Evolutionary conservation across 2,329 filamentous ascomycete species (phyloP).

Genomic region (Zymoseptoria crescenta): DNA sequence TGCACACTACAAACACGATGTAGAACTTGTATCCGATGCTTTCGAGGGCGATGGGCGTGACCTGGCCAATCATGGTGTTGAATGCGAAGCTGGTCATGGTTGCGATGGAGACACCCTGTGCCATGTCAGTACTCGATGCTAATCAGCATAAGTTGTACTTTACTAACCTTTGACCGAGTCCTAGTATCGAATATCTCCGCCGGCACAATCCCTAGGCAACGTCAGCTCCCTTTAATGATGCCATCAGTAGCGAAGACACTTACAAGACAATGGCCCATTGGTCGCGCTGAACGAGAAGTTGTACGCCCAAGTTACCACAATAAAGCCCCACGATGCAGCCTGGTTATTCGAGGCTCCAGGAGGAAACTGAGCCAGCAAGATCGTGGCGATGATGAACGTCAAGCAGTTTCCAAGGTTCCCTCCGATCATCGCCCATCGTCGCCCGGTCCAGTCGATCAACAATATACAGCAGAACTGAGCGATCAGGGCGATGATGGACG

Average conservation of each 20-base stretch:
- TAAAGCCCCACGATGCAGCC: conserved; percentile 64
- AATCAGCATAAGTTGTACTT: neutral
- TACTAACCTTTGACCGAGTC: conserved; percentile 63
- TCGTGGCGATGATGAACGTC: conserved; percentile 62
- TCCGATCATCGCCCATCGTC: conserved; percentile 62
- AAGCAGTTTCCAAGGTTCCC: conserved; percentile 66
- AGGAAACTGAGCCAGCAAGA: conserved; percentile 53
- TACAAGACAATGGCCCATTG: conserved; percentile 57
- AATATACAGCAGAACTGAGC: conserved; percentile 62
- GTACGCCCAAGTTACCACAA: conserved; percentile 69
- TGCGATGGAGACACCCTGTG: conserved; percentile 67
- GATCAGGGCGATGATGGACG: conserved; percentile 60
- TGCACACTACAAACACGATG: conserved; percentile 58
- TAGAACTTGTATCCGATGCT: conserved; percentile 51
- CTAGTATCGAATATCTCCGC: conserved; percentile 58
- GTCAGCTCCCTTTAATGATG: neutral
- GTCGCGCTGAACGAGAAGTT: conserved; percentile 69
- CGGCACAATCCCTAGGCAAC: conserved; percentile 30
- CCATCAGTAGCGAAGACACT: neutral
- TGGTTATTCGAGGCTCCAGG: conserved; percentile 45
- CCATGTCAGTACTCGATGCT: conserved; percentile 14
- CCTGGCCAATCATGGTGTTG: conserved; percentile 67
- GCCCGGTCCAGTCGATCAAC: conserved; percentile 61
- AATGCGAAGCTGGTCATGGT: conserved; percentile 65
- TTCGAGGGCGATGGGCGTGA: conserved; percentile 54